Conservation (phyloP, 2,329 filamentous ascomycete genomes). For the Penicillium sp. region DNA sequence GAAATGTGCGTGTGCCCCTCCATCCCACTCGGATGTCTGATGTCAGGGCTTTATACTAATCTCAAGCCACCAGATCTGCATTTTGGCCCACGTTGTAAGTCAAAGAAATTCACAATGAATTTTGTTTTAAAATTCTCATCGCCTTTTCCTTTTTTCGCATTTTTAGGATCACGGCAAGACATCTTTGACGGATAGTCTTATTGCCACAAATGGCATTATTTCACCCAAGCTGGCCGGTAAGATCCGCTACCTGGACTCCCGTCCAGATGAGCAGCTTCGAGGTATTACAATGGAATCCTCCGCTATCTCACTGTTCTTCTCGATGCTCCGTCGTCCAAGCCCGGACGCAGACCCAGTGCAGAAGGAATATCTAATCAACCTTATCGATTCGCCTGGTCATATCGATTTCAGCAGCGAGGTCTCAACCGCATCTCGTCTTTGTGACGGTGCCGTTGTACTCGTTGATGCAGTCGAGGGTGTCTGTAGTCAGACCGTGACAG, state of each 20-base stretch:
- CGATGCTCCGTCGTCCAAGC: constrained; percentile 72
- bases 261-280: constrained; percentile 90
- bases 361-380: constrained; percentile 91
- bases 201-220: constrained; percentile 99
- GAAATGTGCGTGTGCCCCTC: constrained; percentile 68
- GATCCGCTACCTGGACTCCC: constrained; percentile 94
- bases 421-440: constrained; percentile 88
- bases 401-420: constrained; percentile 99
- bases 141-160: constrained; percentile 6
- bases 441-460: constrained; percentile 89
- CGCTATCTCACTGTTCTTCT: constrained; percentile 94
- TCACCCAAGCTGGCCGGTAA: constrained; percentile 96
- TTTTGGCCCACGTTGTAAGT: constrained; percentile 83
- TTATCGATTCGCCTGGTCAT: constrained; percentile 96
- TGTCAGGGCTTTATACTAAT: constrained; percentile 32
- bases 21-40: constrained; percentile 28
- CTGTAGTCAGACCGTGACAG: constrained; percentile 97
- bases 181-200: constrained; percentile 89
- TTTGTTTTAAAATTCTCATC: neutral
- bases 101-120: neutral
- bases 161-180: constrained; percentile 91
- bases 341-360: constrained; percentile 67
- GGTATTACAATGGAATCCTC: constrained; percentile 99
- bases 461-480: constrained; percentile 98
- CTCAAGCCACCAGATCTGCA: constrained; percentile 72